Evolutionary conservation across 805 yeast species (phyloP).

Genomic region (Debaryomyces hansenii): DNA sequence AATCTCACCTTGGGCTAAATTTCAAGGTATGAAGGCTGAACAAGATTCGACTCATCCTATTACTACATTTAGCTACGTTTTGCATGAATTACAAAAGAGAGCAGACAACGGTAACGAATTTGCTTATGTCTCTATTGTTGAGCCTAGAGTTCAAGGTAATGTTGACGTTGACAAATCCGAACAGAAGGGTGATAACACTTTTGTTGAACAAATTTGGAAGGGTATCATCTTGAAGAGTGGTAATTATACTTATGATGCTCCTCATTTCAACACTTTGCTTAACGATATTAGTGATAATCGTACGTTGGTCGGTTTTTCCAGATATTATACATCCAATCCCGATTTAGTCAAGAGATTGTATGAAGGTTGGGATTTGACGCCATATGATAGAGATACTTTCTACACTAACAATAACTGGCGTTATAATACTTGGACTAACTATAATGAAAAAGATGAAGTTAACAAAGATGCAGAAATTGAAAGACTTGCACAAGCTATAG

Average conservation of each 20-base stretch:
- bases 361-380: slow-evolving; percentile 33
- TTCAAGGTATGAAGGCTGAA: slow-evolving; percentile 27
- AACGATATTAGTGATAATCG: slow-evolving; percentile 21
- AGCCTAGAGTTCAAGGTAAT: slow-evolving; percentile 22
- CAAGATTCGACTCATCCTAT: slow-evolving; percentile 30
- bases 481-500: not conserved
- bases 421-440: slow-evolving; percentile 15
- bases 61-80: slow-evolving; percentile 22
- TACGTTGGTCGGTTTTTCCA: slow-evolving; percentile 43
- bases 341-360: slow-evolving; percentile 39
- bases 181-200: slow-evolving; percentile 19
- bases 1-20: slow-evolving; percentile 37
- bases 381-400: slow-evolving; percentile 40
- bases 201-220: slow-evolving; percentile 29
- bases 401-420: slow-evolving; percentile 30
- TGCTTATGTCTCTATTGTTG: slow-evolving; percentile 34
- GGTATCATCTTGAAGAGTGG: slow-evolving; percentile 12
- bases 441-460: not conserved
- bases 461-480: slow-evolving; percentile 2
- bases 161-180: slow-evolving; percentile 5
- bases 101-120: slow-evolving; percentile 24
- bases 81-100: slow-evolving; percentile 29
- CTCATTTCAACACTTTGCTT: slow-evolving; percentile 1
- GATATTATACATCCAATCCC: slow-evolving; percentile 46
- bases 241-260: slow-evolving; percentile 14